Evolutionary conservation across 805 yeast genomes (phyloP), one percentile per base, ranked within the genome.

Genomic region (Ogataea saltuana): DNA sequence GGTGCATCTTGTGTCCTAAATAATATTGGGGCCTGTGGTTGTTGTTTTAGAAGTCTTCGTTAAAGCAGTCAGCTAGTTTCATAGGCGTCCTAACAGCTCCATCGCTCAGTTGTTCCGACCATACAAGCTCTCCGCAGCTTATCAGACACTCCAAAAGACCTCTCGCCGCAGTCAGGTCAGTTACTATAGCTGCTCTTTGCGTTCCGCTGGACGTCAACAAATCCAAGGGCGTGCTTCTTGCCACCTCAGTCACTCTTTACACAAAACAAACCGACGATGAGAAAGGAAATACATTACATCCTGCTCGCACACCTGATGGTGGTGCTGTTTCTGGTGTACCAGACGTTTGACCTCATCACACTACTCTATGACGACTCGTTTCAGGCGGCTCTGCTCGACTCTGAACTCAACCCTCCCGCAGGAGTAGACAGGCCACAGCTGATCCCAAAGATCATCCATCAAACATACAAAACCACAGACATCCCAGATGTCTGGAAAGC

Each of bases 381-480:
- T 56, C 66, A 72, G 12, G 87, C 84, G 57, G 86, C 85, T 1
- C 67, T 87, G 18, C 59, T 77, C 12, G 80, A 80, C 39, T 68
- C 70, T 11, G 95, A 88, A 46, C 59, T 86, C 36, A 78, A 81
- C 51, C 83, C 83, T 2, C 20, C 38, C n/a, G 22, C 44, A 7
- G 68, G 64, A 23, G 70, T 71, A n/a, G 58, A 65, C 6, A 68
- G 68, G 44, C 80, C 81, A 8, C 74, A 74, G 46, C 60, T 84
- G 28, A 88, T 89, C 34, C 97, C 97, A 28, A 86, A 85, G 58
- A 88, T 89, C 60, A 88, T 90, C 42, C 97, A 90, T 61, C 97
- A 90, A 64, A 90, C 97, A 11, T 90, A 90, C 65, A 89, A 86
- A 61, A 85, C 87, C 16, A 74, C 69, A 11, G 75, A 81, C 16